A percentile compares a stretch with the other conserved stretches of the same genome.
phyloP scores from a whole-genome alignment of 495 filamentous ascomycete species.

The Annulohypoxylon moriforme region DNA sequence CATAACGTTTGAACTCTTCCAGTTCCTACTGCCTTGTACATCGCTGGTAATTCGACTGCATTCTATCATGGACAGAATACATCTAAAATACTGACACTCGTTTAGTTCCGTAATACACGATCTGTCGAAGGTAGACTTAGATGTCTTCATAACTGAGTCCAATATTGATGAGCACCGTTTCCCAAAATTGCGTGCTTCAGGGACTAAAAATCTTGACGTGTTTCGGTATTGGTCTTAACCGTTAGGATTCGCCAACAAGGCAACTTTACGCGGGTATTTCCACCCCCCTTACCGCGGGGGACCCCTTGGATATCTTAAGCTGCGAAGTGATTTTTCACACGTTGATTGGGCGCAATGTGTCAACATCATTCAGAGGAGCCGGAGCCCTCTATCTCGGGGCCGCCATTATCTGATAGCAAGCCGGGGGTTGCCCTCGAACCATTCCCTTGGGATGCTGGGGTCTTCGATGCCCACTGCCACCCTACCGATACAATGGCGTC shows the following conservation, averaged over 20 bases:
- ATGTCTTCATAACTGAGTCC: background rate
- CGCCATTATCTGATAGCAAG: conserved; percentile 17
- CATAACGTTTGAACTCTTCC: conserved; percentile 9
- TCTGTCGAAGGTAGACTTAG: background rate
- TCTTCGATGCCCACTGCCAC: conserved; percentile 95
- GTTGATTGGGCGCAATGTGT: conserved; percentile 27
- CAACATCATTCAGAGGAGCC: conserved; percentile 30
- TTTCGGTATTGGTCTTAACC: background rate
- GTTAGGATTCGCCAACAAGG: background rate
- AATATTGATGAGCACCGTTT: background rate
- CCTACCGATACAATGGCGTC: conserved; percentile 95
- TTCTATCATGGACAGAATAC: background rate
- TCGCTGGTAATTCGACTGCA: background rate
- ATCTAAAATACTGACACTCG: background rate
- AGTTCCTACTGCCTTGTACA: background rate
- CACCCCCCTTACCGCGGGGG: background rate
- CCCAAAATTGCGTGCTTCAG: background rate
- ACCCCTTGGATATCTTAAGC: background rate
- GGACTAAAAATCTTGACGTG: background rate
- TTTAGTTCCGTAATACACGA: background rate
- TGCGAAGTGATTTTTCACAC: background rate
- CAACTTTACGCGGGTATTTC: background rate
- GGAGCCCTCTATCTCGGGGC: conserved; percentile 6
- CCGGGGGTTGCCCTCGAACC: conserved; percentile 33
- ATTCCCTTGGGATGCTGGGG: conserved; percentile 87